A percentile compares a stretch with the other conserved stretches of the same genome.
These are phyloP conservation scores for Guyanaporus albipodus DNA, from an alignment of 768 basidiomycete species.

Conservation along the genomic window DNA sequence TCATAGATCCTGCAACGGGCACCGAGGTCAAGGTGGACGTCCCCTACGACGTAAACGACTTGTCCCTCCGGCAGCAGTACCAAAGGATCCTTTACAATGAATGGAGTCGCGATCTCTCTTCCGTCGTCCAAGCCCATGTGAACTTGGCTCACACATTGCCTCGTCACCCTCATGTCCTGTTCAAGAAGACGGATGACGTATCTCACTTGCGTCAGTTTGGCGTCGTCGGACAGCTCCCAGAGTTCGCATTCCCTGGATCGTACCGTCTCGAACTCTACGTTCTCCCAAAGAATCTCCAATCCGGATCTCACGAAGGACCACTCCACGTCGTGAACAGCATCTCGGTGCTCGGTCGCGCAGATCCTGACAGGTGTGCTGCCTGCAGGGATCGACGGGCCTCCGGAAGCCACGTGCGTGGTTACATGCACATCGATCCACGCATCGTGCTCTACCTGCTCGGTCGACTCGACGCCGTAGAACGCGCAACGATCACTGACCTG, in stretches of 20 bases:
- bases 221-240: constrained; percentile 6
- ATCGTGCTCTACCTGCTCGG: constrained; percentile 10
- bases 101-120: not conserved
- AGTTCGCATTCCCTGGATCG: constrained; percentile 19
- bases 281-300: not conserved
- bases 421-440: constrained; percentile 13
- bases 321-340: constrained; percentile 14
- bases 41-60: constrained; percentile 4
- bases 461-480: not conserved
- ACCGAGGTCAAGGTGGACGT: constrained; percentile 11
- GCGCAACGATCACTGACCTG: constrained; percentile 1
- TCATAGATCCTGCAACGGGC: constrained; percentile 6
- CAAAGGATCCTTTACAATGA: constrained; percentile 2
- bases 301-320: not conserved
- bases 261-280: constrained; percentile 19
- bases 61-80: constrained; percentile 4
- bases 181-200: not conserved
- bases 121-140: not conserved
- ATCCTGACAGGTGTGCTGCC: constrained; percentile 5
- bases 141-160: not conserved
- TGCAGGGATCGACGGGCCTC: constrained; percentile 10
- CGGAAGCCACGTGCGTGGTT: constrained; percentile 12
- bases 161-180: not conserved
- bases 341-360: constrained; percentile 9
- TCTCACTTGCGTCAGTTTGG: constrained; percentile 6